phyloP scores from a whole-genome alignment of 805 yeast species.

The Ogataea ramenticola region DNA sequence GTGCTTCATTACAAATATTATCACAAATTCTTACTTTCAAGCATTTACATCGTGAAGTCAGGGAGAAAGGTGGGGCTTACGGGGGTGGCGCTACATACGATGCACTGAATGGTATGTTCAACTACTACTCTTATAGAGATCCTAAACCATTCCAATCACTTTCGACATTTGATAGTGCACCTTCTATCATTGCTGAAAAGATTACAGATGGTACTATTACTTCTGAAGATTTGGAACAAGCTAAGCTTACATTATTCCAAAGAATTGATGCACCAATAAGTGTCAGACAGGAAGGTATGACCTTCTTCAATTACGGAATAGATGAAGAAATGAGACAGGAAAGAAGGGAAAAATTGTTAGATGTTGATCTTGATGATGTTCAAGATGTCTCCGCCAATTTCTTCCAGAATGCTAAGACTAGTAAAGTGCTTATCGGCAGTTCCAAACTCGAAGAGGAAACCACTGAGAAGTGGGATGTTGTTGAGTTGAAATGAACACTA shows the following conservation, averaged over 20 bases:
- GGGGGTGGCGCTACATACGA: constrained; percentile 91
- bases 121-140: constrained; percentile 88
- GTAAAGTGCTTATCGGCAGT: neutral
- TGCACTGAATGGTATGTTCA: constrained; percentile 72
- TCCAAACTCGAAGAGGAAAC: neutral
- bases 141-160: constrained; percentile 77
- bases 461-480: neutral
- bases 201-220: constrained; percentile 22
- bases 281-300: constrained; percentile 69
- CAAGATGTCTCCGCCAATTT: constrained; percentile 50
- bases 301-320: constrained; percentile 58
- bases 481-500: neutral
- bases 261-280: constrained; percentile 84
- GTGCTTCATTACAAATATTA: constrained; percentile 79
- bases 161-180: constrained; percentile 46
- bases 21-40: constrained; percentile 77
- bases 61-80: constrained; percentile 97
- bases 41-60: constrained; percentile 77
- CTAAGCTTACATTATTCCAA: constrained; percentile 88
- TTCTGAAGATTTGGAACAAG: constrained; percentile 70
- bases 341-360: constrained; percentile 69
- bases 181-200: constrained; percentile 33
- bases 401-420: neutral
- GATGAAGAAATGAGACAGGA: constrained; percentile 73
- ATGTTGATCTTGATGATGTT: constrained; percentile 57